Evolutionary conservation across 2,329 filamentous ascomycete species (phyloP), one percentile per base, ranked within the genome.

Genomic region (Intubia oerlemansii): DNA sequence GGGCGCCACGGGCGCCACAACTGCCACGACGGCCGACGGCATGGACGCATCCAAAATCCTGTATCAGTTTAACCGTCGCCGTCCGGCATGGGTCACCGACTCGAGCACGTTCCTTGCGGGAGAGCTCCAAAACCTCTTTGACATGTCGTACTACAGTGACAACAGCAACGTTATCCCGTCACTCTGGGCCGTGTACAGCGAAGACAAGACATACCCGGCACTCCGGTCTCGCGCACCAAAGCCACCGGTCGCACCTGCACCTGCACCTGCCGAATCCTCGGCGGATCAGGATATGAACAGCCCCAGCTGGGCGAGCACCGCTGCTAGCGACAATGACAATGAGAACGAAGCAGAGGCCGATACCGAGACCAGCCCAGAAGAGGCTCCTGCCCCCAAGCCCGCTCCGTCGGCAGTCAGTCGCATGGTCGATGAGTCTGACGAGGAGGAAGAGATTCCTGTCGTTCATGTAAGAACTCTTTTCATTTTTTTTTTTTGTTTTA

Each of bases 121-220:
- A 2, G 51, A 57, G 13, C 56, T 78, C 22, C 74, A 71, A 42
- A 72, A 68, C 32, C 53, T 93, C 11, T 95, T 95, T 44, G 67
- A 77, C 10, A 52, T 92, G 38, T 69, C 70, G 44, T 76, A 77
- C 42, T 68, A 74, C 35, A 47, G 53, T 14, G 62, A 62, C 30
- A 49, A 51, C 2, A 60, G 61, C 14, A 63, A 70, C 15, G 49
- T 59, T 13, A 56, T 90, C 9, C 74, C 78, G 0, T 72, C 67
- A 4, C 79, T 77, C 1, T 84, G 72, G 64, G 64, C 64, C 14
- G 53, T 52, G 3, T 50, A 77, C 3, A 62, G 70, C 11, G 62
- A 71, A 12, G 58, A 57, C 17, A 66, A 62, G 36, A 44, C 56
- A 2, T 69, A 69, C 29, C 65, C 68, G 2, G 31, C 19, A 8